Base-by-base conservation (phyloP, 305 asterid species). In the Petunia hybrid region DNA sequence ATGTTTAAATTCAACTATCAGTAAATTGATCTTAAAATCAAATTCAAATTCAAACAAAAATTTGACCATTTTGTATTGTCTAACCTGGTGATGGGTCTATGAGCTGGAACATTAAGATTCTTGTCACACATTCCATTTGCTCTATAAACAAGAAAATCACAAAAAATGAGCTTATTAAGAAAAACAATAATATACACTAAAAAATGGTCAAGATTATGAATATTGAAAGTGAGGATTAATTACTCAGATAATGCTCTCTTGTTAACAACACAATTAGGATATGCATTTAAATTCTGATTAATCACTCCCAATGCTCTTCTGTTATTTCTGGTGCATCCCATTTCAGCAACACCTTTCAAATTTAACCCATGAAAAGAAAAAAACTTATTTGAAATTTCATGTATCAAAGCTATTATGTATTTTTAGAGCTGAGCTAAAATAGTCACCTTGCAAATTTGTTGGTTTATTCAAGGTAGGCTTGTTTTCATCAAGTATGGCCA, bases 61-160 rank as follows among this genome's bases (percentile, higher is more conserved):
- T 74, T 60, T 5, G 76, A 81, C 53, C 45, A 2, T 63, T 51
- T 85, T 71, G 14, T 60, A 46, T 45, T 60, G 61, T 78, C 83
- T 71, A 36, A 94, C 98, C 98, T 92, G 71, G 97, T 92, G 85
- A 91, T 83, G 74, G 98, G 98, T 82, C 96, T 86, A 77, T 92
- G 86, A 12, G 87, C 81, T 74, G 84, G 91, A 53, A 84, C 35
- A 12, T 79, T 80, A 56, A 74, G 87, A 82, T 89, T 91, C 83
- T 92, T 91, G 64, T 80, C 85, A 76, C 85, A 84, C 82, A 77
- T 56, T 85, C 89, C 95, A 88, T 87, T 92, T 53, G 86, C 82
- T 79, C 97, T 92, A 89, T 79, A 71, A 63, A 14, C 39, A 84
- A 81, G 41, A 61, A 85, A 87, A 65, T 40, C 51, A n/a, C 12